Percentiles rank a stretch among this genome's conserved stretches.
Evolutionary conservation across 148 eudicot genomes (phyloP).

Genomic region (Simmondsia chinensis): DNA sequence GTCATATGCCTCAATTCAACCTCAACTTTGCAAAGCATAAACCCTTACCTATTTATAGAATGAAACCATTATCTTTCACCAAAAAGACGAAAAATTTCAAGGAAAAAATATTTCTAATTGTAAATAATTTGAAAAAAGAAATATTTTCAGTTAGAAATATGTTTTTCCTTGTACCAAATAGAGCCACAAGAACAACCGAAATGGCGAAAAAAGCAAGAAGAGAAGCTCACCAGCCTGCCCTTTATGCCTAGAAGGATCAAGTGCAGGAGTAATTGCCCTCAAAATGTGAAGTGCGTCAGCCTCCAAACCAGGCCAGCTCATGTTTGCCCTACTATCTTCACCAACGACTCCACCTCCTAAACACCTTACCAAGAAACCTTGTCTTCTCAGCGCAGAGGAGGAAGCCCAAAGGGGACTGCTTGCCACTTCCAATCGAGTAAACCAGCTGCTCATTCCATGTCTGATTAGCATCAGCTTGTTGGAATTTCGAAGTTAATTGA

Average conservation of each 20-base stretch:
- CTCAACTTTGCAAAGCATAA: no score
- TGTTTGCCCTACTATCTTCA: slow-evolving; percentile 16
- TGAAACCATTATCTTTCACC: no score
- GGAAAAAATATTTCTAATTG: no score
- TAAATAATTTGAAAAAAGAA: no score
- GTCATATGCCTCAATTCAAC: no score
- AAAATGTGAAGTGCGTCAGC: slow-evolving; percentile 51
- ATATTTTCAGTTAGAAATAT: no score
- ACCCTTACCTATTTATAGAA: no score
- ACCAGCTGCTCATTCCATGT: slow-evolving; percentile 27
- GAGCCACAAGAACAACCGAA: no score
- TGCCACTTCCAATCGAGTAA: slow-evolving; percentile 15
- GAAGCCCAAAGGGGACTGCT: slow-evolving; percentile 20
- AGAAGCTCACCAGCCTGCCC: slow-evolving; percentile 84
- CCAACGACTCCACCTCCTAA: slow-evolving; percentile 29
- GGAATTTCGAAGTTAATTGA: no score
- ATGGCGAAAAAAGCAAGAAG: not conserved
- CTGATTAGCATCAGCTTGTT: slow-evolving; percentile 20
- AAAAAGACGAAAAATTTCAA: no score
- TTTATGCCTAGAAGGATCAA: slow-evolving; percentile 56
- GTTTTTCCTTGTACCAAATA: no score
- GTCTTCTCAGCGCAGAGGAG: slow-evolving; percentile 49
- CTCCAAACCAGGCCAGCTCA: slow-evolving; percentile 32
- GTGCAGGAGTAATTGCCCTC: slow-evolving; percentile 63
- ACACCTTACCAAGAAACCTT: slow-evolving; percentile 48